phyloP scores from a whole-genome alignment of 306 rosid species.

The Elaeagnus macrophylla region DNA sequence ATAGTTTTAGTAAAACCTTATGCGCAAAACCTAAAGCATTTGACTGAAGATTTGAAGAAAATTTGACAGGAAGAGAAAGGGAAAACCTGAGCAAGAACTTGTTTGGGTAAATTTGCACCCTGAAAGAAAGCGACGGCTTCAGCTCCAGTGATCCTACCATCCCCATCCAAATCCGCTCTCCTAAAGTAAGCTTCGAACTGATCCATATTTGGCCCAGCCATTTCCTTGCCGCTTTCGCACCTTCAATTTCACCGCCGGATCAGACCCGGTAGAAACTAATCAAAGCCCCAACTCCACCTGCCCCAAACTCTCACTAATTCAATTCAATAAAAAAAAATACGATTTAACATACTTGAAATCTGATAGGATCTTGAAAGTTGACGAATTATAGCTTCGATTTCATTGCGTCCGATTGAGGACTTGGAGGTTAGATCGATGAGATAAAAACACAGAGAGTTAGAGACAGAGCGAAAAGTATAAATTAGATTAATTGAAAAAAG shows the following conservation, averaged over 20 bases:
- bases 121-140: constrained; percentile 85
- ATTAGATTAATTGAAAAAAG: too few relatives aligned
- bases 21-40: too few relatives aligned
- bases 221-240: constrained; percentile 25
- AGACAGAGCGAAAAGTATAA: too few relatives aligned
- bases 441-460: too few relatives aligned
- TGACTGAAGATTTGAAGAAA: background rate
- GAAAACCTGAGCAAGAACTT: constrained; percentile 81
- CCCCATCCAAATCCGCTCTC: constrained; percentile 94
- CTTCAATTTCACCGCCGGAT: constrained; percentile 6
- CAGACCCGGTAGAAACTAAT: constrained; percentile 7
- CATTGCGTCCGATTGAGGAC: too few relatives aligned
- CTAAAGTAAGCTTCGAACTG: constrained; percentile 68
- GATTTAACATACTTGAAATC: too few relatives aligned
- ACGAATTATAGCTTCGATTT: too few relatives aligned
- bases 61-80: background rate
- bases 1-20: too few relatives aligned
- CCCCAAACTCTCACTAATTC: background rate
- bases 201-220: constrained; percentile 57
- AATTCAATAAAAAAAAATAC: background rate
- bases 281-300: constrained; percentile 3
- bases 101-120: constrained; percentile 74
- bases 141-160: constrained; percentile 87
- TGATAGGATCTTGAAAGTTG: too few relatives aligned
- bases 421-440: too few relatives aligned